Percentiles rank a stretch among this genome's conserved stretches.
These are phyloP conservation scores for Filobasidium wieringae DNA, from an alignment of 768 basidiomycete genomes.

Conservation along the genomic window DNA sequence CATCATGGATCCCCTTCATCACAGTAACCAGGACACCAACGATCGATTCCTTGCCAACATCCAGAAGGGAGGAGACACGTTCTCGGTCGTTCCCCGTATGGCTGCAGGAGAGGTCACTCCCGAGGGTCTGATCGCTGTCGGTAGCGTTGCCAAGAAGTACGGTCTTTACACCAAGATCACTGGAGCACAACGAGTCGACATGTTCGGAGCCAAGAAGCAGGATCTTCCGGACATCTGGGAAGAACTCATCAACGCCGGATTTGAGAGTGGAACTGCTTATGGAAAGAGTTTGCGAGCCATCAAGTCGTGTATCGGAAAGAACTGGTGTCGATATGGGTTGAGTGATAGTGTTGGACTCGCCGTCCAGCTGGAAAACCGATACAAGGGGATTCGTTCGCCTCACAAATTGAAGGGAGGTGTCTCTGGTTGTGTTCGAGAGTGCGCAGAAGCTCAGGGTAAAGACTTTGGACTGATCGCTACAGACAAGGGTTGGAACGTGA, in stretches of 20 bases:
- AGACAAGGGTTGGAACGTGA: conserved; percentile 62
- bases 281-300: conserved; percentile 60
- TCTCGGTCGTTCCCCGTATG: conserved; percentile 60
- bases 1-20: conserved; percentile 53
- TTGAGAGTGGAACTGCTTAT: conserved; percentile 67
- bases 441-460: conserved; percentile 62
- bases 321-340: conserved; percentile 54
- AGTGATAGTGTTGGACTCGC: conserved; percentile 67
- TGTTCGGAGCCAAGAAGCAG: conserved; percentile 59
- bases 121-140: conserved; percentile 54
- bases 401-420: conserved; percentile 57
- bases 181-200: conserved; percentile 52
- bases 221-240: conserved; percentile 59
- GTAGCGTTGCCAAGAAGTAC: conserved; percentile 56
- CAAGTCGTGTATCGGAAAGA: conserved; percentile 64
- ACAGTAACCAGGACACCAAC: conserved; percentile 62
- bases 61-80: conserved; percentile 54
- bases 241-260: conserved; percentile 52
- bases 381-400: conserved; percentile 47
- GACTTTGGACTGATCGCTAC: conserved; percentile 69
- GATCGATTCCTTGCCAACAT: conserved; percentile 60
- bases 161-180: conserved; percentile 55
- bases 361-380: conserved; percentile 58
- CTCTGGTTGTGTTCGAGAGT: conserved; percentile 61
- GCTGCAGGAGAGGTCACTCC: conserved; percentile 62